These are phyloP conservation scores for Quercus berberidifolia DNA, from an alignment of 306 rosid genomes.

Conservation along the genomic window DNA sequence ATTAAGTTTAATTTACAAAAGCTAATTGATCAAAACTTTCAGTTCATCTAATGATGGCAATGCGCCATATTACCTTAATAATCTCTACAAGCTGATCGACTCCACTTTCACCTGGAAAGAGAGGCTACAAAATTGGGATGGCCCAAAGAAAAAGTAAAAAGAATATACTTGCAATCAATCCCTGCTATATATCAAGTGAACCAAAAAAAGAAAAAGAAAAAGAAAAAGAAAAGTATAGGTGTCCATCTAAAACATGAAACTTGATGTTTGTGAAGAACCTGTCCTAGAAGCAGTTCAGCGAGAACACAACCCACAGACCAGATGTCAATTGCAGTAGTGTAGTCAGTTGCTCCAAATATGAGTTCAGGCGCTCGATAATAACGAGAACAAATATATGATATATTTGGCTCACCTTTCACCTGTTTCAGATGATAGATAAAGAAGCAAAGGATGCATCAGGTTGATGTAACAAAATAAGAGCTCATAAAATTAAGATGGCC, in stretches of 20 bases:
- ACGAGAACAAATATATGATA: constrained; percentile 71
- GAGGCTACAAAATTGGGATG: constrained; percentile 47
- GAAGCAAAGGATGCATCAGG: constrained; percentile 1
- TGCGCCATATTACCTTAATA: constrained; percentile 45
- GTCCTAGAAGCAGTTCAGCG: constrained; percentile 67
- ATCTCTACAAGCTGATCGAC: constrained; percentile 80
- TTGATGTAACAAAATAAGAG: background rate
- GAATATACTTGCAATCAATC: constrained; percentile 1
- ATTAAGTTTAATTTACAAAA: background rate
- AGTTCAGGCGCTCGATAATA: constrained; percentile 79
- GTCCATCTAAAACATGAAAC: background rate
- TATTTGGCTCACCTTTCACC: constrained; percentile 77
- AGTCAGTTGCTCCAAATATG: constrained; percentile 71
- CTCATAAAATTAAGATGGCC: background rate
- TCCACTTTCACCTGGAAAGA: constrained; percentile 68
- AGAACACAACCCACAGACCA: constrained; percentile 78
- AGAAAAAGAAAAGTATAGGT: background rate
- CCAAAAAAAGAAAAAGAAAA: background rate
- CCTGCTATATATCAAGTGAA: background rate
- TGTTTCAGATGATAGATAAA: constrained; percentile 10
- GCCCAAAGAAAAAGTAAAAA: constrained; percentile 7
- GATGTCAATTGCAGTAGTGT: constrained; percentile 65
- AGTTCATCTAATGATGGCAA: background rate
- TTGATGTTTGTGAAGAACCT: constrained; percentile 33
- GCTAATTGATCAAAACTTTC: background rate